Percentiles rank a stretch among this genome's conserved stretches.
Evolutionary conservation across 2,329 filamentous ascomycete genomes (phyloP).

Genomic region (Colletotrichum sp.): DNA sequence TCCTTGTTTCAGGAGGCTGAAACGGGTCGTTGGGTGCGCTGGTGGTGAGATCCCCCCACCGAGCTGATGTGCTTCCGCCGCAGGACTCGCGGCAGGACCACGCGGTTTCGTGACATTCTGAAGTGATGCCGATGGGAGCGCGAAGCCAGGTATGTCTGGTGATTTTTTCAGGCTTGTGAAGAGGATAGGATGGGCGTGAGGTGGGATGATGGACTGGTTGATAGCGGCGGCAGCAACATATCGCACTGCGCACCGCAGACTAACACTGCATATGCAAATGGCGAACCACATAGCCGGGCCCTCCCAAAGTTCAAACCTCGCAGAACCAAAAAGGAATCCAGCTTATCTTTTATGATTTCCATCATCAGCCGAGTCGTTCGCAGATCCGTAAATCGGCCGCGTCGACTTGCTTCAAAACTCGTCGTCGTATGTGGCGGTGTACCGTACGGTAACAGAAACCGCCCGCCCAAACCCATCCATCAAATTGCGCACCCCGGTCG

Average conservation of each 20-base stretch:
- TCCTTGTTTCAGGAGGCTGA: constrained; percentile 21
- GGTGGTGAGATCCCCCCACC: background rate
- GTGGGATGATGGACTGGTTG: background rate
- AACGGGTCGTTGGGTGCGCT: background rate
- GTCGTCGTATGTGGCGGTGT: background rate
- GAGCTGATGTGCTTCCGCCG: background rate
- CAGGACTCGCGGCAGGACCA: background rate
- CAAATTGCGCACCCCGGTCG: background rate
- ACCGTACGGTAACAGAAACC: background rate
- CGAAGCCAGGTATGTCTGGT: background rate
- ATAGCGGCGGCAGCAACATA: background rate
- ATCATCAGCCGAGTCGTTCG: background rate
- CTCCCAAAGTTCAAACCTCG: background rate
- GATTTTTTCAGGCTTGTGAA: background rate
- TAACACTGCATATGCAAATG: background rate
- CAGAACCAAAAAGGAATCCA: background rate
- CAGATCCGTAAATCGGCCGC: constrained; percentile 14
- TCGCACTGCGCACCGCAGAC: fast-evolving
- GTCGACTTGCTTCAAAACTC: background rate
- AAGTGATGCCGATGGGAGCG: background rate
- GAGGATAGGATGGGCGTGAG: background rate
- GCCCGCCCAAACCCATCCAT: background rate
- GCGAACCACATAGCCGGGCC: background rate
- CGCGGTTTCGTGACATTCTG: background rate
- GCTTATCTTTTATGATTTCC: background rate